These are phyloP conservation scores for Amanita jacksonii DNA, from an alignment of 768 basidiomycete species.

Conservation along the genomic window DNA sequence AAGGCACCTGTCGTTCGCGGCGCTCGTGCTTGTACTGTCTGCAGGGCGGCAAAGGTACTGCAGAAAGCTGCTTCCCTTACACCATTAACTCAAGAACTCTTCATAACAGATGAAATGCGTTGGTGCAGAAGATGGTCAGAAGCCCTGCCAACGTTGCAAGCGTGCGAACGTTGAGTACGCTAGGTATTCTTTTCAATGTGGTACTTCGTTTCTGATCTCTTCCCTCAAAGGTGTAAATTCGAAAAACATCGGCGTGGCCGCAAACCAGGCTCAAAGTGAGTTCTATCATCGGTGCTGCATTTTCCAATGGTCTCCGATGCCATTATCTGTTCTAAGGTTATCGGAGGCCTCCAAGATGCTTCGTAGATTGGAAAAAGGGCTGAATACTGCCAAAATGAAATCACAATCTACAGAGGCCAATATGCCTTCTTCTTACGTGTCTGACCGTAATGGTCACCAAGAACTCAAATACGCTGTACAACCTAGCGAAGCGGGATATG, in stretches of 20 bases:
- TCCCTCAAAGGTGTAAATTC: constrained; percentile 55
- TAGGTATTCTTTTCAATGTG: constrained; percentile 9
- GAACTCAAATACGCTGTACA: constrained; percentile 21
- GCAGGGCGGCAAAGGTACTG: constrained; percentile 70
- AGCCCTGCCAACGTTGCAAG: constrained; percentile 76
- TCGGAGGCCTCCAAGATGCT: constrained; percentile 89
- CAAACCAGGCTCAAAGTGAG: constrained; percentile 84
- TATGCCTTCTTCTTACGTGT: constrained; percentile 24
- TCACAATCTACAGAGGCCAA: constrained; percentile 35
- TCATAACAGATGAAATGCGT: constrained; percentile 80
- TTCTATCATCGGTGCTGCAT: no score
- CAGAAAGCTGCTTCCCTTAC: constrained; percentile 8
- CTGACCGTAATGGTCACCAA: constrained; percentile 22
- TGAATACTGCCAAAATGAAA: constrained; percentile 70
- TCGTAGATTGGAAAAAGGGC: constrained; percentile 74
- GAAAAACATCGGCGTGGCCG: constrained; percentile 86
- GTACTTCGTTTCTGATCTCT: constrained; percentile 12
- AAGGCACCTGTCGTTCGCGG: constrained; percentile 44
- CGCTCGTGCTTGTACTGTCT: constrained; percentile 72
- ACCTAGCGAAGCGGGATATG: constrained; percentile 24
- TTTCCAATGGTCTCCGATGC: no score
- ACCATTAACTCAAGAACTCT: constrained; percentile 11
- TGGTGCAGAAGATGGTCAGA: constrained; percentile 76
- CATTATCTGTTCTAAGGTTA: constrained; percentile 34
- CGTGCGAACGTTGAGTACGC: constrained; percentile 69